A percentile compares a stretch with the other conserved stretches of the same genome.
phyloP scores from a whole-genome alignment of 176 grass and related monocot species.

The Cenchrus purpureus region DNA sequence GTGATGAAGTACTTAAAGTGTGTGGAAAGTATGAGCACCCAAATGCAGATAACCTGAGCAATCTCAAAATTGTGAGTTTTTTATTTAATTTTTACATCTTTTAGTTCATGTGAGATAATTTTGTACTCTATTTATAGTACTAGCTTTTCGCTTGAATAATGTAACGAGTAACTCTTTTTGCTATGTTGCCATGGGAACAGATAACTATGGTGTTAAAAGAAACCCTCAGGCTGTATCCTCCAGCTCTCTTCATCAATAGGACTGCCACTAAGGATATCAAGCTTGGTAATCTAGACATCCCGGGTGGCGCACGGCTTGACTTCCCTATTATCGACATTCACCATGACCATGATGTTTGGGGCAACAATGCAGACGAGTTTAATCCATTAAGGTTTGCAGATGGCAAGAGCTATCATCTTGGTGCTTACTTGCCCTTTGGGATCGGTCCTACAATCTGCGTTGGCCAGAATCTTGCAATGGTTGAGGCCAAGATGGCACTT shows the following conservation, averaged over 20 bases:
- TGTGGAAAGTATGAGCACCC: conserved; percentile 55
- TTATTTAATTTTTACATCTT: neutral
- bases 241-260: conserved; percentile 53
- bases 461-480: conserved; percentile 74
- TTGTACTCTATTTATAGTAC: neutral
- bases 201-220: conserved; percentile 84
- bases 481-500: conserved; percentile 74
- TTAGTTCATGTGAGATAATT: neutral
- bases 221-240: conserved; percentile 82
- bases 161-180: neutral
- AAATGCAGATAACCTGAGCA: conserved; percentile 49
- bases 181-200: conserved; percentile 37
- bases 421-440: conserved; percentile 74
- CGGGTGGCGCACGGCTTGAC: conserved; percentile 58
- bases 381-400: conserved; percentile 79
- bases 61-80: conserved; percentile 75
- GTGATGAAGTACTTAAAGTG: conserved; percentile 62
- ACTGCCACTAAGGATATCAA: conserved; percentile 49
- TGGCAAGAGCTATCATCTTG: conserved; percentile 70
- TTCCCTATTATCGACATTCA: conserved; percentile 62
- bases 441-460: conserved; percentile 67
- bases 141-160: neutral
- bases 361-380: conserved; percentile 56
- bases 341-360: conserved; percentile 71
- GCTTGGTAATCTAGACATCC: conserved; percentile 64